These are phyloP conservation scores for Exutisphaerella laricina DNA, from an alignment of 2,329 filamentous ascomycete genomes.

Conservation along the genomic window DNA sequence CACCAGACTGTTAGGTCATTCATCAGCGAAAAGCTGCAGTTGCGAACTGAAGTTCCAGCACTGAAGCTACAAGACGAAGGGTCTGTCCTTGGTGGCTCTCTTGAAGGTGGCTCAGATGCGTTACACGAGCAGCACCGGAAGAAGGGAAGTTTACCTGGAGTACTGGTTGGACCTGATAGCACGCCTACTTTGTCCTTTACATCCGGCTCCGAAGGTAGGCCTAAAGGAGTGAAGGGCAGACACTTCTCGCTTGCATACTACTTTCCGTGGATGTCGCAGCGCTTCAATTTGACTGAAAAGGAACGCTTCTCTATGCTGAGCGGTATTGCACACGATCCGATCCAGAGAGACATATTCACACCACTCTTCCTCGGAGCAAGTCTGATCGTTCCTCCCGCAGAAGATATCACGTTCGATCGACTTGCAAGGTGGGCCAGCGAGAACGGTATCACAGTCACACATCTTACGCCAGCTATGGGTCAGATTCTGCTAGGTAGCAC, in stretches of 20 bases:
- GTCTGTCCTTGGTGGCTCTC: slow-evolving; percentile 60
- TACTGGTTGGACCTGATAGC: slow-evolving; percentile 81
- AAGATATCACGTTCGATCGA: slow-evolving; percentile 80
- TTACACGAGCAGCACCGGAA: slow-evolving; percentile 51
- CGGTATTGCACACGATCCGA: slow-evolving; percentile 71
- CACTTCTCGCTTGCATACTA: slow-evolving; percentile 84
- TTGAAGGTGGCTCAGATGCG: slow-evolving; percentile 59
- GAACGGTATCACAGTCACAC: slow-evolving; percentile 69
- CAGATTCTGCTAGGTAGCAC: slow-evolving; percentile 83
- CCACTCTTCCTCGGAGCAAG: slow-evolving; percentile 81
- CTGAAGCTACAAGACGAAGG: slow-evolving; percentile 69
- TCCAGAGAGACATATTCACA: slow-evolving; percentile 74
- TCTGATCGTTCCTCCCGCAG: slow-evolving; percentile 69
- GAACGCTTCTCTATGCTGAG: slow-evolving; percentile 76
- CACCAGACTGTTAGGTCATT: slow-evolving; percentile 58
- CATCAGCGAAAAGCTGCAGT: slow-evolving; percentile 64
- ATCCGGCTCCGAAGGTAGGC: slow-evolving; percentile 65
- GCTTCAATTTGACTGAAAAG: slow-evolving; percentile 66
- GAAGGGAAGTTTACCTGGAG: slow-evolving; percentile 57
- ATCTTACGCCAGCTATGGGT: slow-evolving; percentile 94
- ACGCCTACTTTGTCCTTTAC: slow-evolving; percentile 63
- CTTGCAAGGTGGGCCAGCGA: slow-evolving; percentile 83
- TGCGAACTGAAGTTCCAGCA: slow-evolving; percentile 70
- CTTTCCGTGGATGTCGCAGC: slow-evolving; percentile 88
- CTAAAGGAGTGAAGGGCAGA: slow-evolving; percentile 81